phyloP scores from a whole-genome alignment of 805 yeast genomes.

The Starmerella roubikii region DNA sequence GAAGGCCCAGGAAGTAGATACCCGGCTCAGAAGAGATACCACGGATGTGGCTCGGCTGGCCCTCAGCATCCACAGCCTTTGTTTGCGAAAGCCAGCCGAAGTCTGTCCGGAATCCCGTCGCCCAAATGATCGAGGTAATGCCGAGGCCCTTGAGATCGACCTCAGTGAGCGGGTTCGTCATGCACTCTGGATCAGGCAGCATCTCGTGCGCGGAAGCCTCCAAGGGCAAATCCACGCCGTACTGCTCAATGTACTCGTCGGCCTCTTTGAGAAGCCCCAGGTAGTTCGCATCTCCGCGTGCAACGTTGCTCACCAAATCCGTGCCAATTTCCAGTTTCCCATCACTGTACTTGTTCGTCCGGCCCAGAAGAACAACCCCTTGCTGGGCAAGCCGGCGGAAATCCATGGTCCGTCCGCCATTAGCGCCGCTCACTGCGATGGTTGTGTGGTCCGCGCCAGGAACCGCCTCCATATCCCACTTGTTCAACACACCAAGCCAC shows the following conservation, averaged over 20 bases:
- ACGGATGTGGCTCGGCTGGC: slow-evolving; percentile 12
- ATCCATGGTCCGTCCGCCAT: slow-evolving; percentile 17
- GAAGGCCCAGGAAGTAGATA: slow-evolving; percentile 15
- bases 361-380: slow-evolving; percentile 13
- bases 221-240: slow-evolving; percentile 13
- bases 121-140: slow-evolving; percentile 15
- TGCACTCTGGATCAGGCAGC: slow-evolving; percentile 10
- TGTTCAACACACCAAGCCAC: slow-evolving; percentile 18
- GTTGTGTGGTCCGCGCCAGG: slow-evolving; percentile 12
- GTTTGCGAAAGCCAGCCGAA: slow-evolving; percentile 11
- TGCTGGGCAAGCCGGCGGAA: slow-evolving; percentile 12
- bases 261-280: slow-evolving; percentile 13
- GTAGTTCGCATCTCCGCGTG: slow-evolving; percentile 13
- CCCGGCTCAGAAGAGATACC: slow-evolving; percentile 16
- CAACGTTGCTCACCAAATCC: slow-evolving; percentile 9
- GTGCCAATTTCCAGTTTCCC: slow-evolving; percentile 8
- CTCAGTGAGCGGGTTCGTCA: slow-evolving; percentile 7
- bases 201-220: slow-evolving; percentile 12
- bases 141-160: slow-evolving; percentile 5
- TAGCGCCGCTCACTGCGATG: slow-evolving; percentile 17
- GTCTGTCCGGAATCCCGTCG: slow-evolving; percentile 15
- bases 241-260: slow-evolving; percentile 8
- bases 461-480: slow-evolving; percentile 15
- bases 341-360: slow-evolving; percentile 5
- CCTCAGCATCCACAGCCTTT: slow-evolving; percentile 3